Percentiles rank a stretch among this genome's conserved stretches.
phyloP scores from a whole-genome alignment of 805 yeast genomes.

The Kluyveromyces dobzhanskii region DNA sequence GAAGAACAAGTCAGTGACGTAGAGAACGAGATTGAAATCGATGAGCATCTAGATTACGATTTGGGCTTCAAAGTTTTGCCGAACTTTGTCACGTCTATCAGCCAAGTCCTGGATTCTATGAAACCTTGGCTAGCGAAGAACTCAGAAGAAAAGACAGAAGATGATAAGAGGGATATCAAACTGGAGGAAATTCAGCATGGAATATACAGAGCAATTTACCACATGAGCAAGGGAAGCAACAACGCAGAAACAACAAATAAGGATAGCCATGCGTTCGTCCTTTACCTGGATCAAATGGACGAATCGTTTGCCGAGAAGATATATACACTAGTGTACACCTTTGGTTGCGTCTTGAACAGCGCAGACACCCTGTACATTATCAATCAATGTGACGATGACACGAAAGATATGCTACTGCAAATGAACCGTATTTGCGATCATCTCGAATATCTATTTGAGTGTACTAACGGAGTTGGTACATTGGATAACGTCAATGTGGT shows the following conservation, averaged over 20 bases:
- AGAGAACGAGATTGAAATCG: slow-evolving; percentile 26
- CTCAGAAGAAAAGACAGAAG: slow-evolving; percentile 3
- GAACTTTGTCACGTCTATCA: slow-evolving; percentile 21
- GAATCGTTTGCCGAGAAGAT: slow-evolving; percentile 43
- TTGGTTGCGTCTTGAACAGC: slow-evolving; percentile 77
- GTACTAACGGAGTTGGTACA: slow-evolving; percentile 16
- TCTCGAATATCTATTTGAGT: slow-evolving; percentile 21
- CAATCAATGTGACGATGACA: slow-evolving; percentile 18
- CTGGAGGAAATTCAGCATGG: slow-evolving; percentile 21
- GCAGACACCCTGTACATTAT: slow-evolving; percentile 75
- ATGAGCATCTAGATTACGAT: slow-evolving; percentile 26
- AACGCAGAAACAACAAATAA: slow-evolving; percentile 9
- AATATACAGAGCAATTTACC: slow-evolving; percentile 18
- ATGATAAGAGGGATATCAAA: slow-evolving; percentile 24
- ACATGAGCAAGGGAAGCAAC: slow-evolving; percentile 11
- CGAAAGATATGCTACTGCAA: slow-evolving; percentile 7
- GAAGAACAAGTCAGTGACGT: slow-evolving; percentile 33
- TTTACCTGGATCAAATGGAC: slow-evolving; percentile 75
- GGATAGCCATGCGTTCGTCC: slow-evolving; percentile 41
- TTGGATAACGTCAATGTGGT: slow-evolving; percentile 25
- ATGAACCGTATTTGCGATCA: slow-evolving; percentile 4
- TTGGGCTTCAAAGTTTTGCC: slow-evolving; percentile 28
- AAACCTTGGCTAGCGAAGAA: slow-evolving; percentile 25
- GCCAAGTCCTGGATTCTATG: slow-evolving; percentile 21
- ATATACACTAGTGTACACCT: slow-evolving; percentile 80